These are phyloP conservation scores for Zymoseptoria tritici DNA, from an alignment of 2,329 filamentous ascomycete species.

Conservation along the genomic window DNA sequence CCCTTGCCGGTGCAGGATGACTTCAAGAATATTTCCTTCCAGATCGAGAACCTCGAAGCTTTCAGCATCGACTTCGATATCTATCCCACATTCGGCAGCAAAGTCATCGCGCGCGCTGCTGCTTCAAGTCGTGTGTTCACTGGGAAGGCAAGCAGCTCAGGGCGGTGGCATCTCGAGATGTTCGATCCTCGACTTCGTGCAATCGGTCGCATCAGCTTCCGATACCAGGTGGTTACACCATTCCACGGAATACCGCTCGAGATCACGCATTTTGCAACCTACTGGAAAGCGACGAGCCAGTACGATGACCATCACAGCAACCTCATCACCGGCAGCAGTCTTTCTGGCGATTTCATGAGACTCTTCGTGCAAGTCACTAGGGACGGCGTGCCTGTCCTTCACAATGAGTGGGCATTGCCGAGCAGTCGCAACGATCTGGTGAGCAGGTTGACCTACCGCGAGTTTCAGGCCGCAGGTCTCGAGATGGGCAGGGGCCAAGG, in stretches of 20 bases:
- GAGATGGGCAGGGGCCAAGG: constrained; percentile 21
- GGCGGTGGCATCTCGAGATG: constrained; percentile 75
- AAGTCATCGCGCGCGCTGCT: constrained; percentile 92
- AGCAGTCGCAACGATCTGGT: constrained; percentile 61
- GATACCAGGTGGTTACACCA: constrained; percentile 92
- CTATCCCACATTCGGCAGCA: constrained; percentile 93
- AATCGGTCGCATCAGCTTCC: constrained; percentile 90
- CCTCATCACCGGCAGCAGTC: constrained; percentile 86
- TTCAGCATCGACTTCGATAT: constrained; percentile 97
- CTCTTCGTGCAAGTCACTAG: constrained; percentile 87
- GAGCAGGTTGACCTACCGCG: constrained; percentile 65
- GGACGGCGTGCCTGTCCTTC: constrained; percentile 79
- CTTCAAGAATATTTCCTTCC: constrained; percentile 86
- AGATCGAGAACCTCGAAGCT: constrained; percentile 84
- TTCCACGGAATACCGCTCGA: constrained; percentile 88
- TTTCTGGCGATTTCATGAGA: constrained; percentile 91
- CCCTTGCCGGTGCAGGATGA: constrained; percentile 95
- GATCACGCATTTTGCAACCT: constrained; percentile 96
- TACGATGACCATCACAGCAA: constrained; percentile 77
- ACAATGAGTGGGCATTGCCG: constrained; percentile 67
- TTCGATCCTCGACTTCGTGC: constrained; percentile 87
- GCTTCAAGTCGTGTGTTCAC: constrained; percentile 83
- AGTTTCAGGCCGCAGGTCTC: constrained; percentile 51
- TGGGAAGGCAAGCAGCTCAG: constrained; percentile 64
- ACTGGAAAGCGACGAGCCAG: constrained; percentile 97